Percentiles rank a stretch among this genome's conserved stretches.
phyloP scores from a whole-genome alignment of 768 basidiomycete genomes.

The Phylloporus scabripes region DNA sequence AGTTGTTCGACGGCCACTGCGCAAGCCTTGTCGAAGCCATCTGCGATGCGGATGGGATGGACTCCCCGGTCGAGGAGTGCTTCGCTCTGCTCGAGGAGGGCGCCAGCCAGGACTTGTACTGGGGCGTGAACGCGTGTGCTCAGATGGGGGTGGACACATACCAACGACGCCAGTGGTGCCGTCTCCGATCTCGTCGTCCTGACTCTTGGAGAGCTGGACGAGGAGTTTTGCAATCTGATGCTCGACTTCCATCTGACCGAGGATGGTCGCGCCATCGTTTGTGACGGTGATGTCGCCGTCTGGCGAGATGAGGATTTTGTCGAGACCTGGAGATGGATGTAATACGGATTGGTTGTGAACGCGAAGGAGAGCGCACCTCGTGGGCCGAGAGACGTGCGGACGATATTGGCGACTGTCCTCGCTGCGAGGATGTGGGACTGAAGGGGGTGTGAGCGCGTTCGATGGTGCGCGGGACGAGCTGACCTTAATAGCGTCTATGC shows the following conservation, averaged over 20 bases:
- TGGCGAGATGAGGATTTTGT: conserved; percentile 91
- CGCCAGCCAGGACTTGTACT: conserved; percentile 86
- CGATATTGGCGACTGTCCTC: conserved; percentile 87
- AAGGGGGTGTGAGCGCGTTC: conserved; percentile 4
- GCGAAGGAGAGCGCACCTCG: conserved; percentile 52
- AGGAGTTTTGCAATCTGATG: conserved; percentile 98
- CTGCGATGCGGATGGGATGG: conserved; percentile 97
- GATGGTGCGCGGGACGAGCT: conserved; percentile 8
- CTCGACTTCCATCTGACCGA: conserved; percentile 98
- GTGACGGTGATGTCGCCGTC: conserved; percentile 99
- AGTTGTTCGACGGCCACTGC: conserved; percentile 84
- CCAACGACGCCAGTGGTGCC: conserved; percentile 99
- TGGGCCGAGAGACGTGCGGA: conserved; percentile 92
- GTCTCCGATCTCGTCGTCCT: conserved; percentile 99
- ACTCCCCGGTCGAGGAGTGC: conserved; percentile 97
- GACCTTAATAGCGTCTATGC: conserved; percentile 93
- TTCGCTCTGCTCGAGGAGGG: conserved; percentile 91
- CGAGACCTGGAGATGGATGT: conserved; percentile 56
- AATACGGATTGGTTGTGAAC: conserved; percentile 9
- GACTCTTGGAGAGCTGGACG: conserved; percentile 93
- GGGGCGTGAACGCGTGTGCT: conserved; percentile 1
- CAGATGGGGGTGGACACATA: conserved; percentile 39
- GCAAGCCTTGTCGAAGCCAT: conserved; percentile 96
- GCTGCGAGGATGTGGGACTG: conserved; percentile 96
- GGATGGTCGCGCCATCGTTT: conserved; percentile 97